Base-by-base conservation (phyloP, 2,329 filamentous ascomycete genomes). In the Cladorrhinum sp. region DNA sequence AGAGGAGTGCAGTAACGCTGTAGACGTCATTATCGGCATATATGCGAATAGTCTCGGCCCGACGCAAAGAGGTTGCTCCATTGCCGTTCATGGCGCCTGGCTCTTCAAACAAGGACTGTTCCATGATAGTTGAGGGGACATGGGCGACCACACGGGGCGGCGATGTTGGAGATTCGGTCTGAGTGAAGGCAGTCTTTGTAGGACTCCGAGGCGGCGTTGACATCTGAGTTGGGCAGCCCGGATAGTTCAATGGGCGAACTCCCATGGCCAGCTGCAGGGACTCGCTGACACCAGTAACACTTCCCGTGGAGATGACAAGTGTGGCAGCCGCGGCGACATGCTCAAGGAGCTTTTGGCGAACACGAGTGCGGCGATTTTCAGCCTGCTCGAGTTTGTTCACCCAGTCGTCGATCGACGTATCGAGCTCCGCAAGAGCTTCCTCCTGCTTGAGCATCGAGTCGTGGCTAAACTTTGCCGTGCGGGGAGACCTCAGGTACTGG, bases 371-470 rank as follows among this genome's bases (percentile, higher is more conserved):
- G 69, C 90, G 81, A 71, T 92, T 91, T 73, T 93, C 90, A 9
- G 89, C 88, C 64, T 88, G 83, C 70, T 93, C 90, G n/a, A 93
- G 82, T 76, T 93, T 93, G 67, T 77, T 80, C 53, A 90, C 85
- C 87, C 90, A 93, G 70, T 92, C 89, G 68, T 93, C 90, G 64
- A 93, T 93, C 2, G 87, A 90, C 16, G 81, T 77, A 70, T 93
- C 90, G 6, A 93, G 82, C 72, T 92, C 90, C 1, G 86, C 85
- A 10, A 93, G 79, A 1, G 89, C 88, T 73, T 93, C 90, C 72
- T 93, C 90, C 71, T 93, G 90, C 76, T 89, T 90, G 48, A 93
- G 79, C 72, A 93, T 85, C 20, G 86, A 86, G 63, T 92, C 89
- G 64, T 87, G 82, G 65, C 86, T 91, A 72, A 92, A 91, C 65